Evolutionary conservation across 306 rosid genomes (phyloP), one percentile per base, ranked within the genome.

Genomic region (Prunus fruticosa): DNA sequence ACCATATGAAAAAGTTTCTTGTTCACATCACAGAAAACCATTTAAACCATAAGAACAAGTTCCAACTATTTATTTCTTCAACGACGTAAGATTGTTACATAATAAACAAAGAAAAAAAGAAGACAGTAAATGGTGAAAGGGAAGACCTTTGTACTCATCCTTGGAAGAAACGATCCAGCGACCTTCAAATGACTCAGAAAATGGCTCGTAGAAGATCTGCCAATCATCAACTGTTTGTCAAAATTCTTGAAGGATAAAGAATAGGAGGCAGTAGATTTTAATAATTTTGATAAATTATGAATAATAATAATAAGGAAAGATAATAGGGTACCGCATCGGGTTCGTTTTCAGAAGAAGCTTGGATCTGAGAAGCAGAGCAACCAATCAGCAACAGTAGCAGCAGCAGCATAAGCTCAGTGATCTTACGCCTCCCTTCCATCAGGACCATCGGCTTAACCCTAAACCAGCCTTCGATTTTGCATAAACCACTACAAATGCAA

Each of bases 141-240:
- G 46, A 13, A 2, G 13, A 90, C 96, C 96, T 45, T 76, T 20
- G 73, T 86, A 90, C 2, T 86, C 92, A 2, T 85, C 87, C 74
- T 88, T 88, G 27, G 56, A 71, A 8, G 92, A 88, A 2, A 72
- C 86, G 74, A 88, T 80, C 96, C 96, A 90, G 6, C 91, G 89
- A 13, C 82, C 82, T 13, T 85, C 86, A 27, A 88, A 85, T 62
- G 80, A 56, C 73, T 84, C 89, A 6, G 87, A 89, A 67, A 90
- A 90, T 3, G 92, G 83, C 75, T 90, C 96, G 90, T 88, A 85
- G 54, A 81, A 86, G 46, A 54, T 70, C 76, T 76, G 71, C 11
- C 16, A 27, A 60, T 38, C 43, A 43, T 45, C 23, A 73, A 34
- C 23, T 16, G 18, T 50, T 25, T 20, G 28, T 60, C 34, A 34